Evolutionary conservation across 2,329 filamentous ascomycete genomes (phyloP).

Genomic region (Zasmidium citrigriseum): DNA sequence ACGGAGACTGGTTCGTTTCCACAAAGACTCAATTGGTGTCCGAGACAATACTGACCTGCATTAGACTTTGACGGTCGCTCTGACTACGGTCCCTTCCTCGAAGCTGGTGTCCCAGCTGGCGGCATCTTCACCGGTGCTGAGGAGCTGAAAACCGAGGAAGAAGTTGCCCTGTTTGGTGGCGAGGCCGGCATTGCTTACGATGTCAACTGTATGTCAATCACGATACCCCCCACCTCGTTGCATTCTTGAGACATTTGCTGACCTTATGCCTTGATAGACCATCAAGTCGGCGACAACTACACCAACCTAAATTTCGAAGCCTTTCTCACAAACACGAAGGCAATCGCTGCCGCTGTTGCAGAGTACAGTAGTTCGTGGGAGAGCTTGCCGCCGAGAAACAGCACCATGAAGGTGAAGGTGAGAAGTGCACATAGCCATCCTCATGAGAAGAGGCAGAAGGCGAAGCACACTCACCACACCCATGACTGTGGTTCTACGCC

Average conservation of each 20-base stretch:
- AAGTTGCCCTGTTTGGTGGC: conserved; percentile 70
- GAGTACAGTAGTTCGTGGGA: conserved; percentile 67
- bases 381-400: conserved; percentile 47
- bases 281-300: conserved; percentile 54
- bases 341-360: conserved; percentile 69
- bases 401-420: neutral
- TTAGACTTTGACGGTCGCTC: conserved; percentile 77
- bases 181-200: conserved; percentile 53
- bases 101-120: conserved; percentile 64
- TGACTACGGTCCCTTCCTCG: conserved; percentile 78
- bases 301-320: conserved; percentile 56
- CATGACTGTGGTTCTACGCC: neutral
- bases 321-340: conserved; percentile 57
- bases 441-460: neutral
- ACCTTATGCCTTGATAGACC: too few relatives aligned
- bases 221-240: too few relatives aligned
- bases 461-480: conserved; percentile 1
- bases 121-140: conserved; percentile 79
- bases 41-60: too few relatives aligned
- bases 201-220: too few relatives aligned
- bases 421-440: neutral
- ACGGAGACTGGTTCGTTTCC: too few relatives aligned
- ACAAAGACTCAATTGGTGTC: too few relatives aligned
- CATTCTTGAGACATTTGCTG: too few relatives aligned
- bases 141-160: conserved; percentile 69